Base-by-base conservation (phyloP, 331 rosid species). In the Quercus phellos region DNA sequence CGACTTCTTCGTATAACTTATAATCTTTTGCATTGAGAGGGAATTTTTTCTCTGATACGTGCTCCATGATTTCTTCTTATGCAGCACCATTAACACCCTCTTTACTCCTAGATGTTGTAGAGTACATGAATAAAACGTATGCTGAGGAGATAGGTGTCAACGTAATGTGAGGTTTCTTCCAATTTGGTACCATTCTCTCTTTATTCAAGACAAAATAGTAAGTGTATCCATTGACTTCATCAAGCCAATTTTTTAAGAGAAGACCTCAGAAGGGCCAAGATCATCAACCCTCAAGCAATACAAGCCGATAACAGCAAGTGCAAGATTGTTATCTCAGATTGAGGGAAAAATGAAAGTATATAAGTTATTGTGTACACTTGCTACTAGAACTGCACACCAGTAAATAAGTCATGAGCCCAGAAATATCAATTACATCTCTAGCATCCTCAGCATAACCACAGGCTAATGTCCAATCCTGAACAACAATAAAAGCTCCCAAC, bases 1-100 rank as follows among this genome's bases (percentile, higher is more conserved):
- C 99, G 72, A 95, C 98, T 87, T 95, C 97, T 95, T 95, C 99
- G 55, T 91, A 93, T 76, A 95, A 85, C 76, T 86, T 90, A 73
- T 95, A 95, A 78, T 95, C 93, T 69, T 86, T 84, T 30, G 98
- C 96, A 78, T 82, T 79, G 63, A 93, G 87, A 76, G 99, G 99
- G 85, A 78, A 95, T 55, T 68, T 87, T 76, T 90, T 95, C 70
- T 89, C 94, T 32, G 79, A 73, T 74, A 78, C 67, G 70, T 60
- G 72, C 81, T 84, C 97, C 99, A 93, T 93, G 83, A 75, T 83
- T 76, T 81, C 69, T 85, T 81, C 80, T 90, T 87, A 88, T 79
- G 90, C 46, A 80, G 84, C 79, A 84, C 85, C 68, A 56, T 74
- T 68, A 73, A 77, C 61, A 72, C 77, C 56, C 73, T 50, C 79